Conservation (phyloP, 495 filamentous ascomycete genomes). For the Aspergillus bridgeri region DNA sequence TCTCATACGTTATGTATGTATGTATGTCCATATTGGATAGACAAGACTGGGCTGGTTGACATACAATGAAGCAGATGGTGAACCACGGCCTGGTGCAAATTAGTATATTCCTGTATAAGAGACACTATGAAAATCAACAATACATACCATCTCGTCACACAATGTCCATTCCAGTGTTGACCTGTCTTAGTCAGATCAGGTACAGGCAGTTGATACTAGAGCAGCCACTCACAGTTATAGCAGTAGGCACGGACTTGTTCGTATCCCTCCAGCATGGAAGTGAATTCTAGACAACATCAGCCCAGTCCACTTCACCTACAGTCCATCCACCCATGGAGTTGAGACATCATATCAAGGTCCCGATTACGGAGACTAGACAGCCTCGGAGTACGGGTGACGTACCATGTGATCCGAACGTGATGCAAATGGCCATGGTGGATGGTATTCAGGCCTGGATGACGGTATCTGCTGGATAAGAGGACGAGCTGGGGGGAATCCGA, state of each 20-base stretch:
- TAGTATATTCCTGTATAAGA: slow-evolving; percentile 9
- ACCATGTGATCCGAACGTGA: slow-evolving; percentile 56
- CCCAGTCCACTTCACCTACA: not conserved
- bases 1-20: too few species aligned
- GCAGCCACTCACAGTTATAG: slow-evolving; percentile 45
- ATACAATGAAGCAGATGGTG: slow-evolving; percentile 54
- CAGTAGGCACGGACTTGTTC: slow-evolving; percentile 53
- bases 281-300: slow-evolving; percentile 40
- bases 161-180: slow-evolving; percentile 51
- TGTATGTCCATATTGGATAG: too few species aligned
- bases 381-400: too few species aligned
- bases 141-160: slow-evolving; percentile 49
- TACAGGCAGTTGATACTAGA: not conserved
- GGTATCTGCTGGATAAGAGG: not conserved
- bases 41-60: slow-evolving; percentile 9
- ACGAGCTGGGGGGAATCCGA: slow-evolving; percentile 16
- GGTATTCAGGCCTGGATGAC: not conserved
- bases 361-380: too few species aligned
- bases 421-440: slow-evolving; percentile 49
- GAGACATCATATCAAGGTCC: slow-evolving; percentile 8
- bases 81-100: slow-evolving; percentile 45
- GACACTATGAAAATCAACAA: not conserved
- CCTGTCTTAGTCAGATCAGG: slow-evolving; percentile 35
- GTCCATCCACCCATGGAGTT: not conserved
- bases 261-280: slow-evolving; percentile 50